These are phyloP conservation scores for Vitis rotundifolia DNA, from an alignment of 164 flowering plant species.

Conservation along the genomic window DNA sequence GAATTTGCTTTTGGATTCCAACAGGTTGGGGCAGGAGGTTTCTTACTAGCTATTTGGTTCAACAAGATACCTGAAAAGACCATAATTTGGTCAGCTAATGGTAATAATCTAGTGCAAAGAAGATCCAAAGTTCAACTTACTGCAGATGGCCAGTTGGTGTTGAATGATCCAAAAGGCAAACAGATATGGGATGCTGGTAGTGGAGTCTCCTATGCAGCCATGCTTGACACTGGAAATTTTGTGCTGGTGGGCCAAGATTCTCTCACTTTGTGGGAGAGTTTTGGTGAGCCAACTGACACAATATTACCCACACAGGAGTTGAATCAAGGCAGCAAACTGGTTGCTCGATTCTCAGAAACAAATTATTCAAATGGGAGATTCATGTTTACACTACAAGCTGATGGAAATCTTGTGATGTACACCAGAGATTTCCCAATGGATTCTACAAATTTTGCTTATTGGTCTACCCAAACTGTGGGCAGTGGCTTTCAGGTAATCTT, in stretches of 20 bases:
- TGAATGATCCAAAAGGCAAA: conserved; percentile 24
- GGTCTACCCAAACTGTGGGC: background rate
- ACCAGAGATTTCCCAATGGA: conserved; percentile 10
- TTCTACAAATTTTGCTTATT: conserved; percentile 18
- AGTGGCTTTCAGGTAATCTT: conserved; percentile 21
- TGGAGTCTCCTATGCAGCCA: conserved; percentile 15
- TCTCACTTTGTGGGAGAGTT: conserved; percentile 33
- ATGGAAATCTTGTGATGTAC: conserved; percentile 27
- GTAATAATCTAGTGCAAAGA: conserved; percentile 13
- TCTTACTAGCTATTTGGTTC: conserved; percentile 41
- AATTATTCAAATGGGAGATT: conserved; percentile 41
- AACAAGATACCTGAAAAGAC: conserved; percentile 32
- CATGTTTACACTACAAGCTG: conserved; percentile 10
- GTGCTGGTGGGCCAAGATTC: conserved; percentile 10
- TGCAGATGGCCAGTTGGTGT: conserved; percentile 23
- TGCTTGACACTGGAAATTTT: conserved; percentile 49
- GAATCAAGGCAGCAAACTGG: background rate
- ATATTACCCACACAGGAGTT: conserved; percentile 36
- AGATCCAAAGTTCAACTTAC: conserved; percentile 28
- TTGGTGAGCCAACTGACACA: conserved; percentile 38
- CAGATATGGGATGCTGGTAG: conserved; percentile 17
- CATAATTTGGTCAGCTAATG: conserved; percentile 33
- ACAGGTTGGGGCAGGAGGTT: conserved; percentile 9
- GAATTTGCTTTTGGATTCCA: conserved; percentile 48
- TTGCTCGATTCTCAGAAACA: conserved; percentile 17